A percentile compares a stretch with the other conserved stretches of the same genome.
Evolutionary conservation across 176 grass and related monocot genomes (phyloP).

Genomic region (Lolium rigidum): DNA sequence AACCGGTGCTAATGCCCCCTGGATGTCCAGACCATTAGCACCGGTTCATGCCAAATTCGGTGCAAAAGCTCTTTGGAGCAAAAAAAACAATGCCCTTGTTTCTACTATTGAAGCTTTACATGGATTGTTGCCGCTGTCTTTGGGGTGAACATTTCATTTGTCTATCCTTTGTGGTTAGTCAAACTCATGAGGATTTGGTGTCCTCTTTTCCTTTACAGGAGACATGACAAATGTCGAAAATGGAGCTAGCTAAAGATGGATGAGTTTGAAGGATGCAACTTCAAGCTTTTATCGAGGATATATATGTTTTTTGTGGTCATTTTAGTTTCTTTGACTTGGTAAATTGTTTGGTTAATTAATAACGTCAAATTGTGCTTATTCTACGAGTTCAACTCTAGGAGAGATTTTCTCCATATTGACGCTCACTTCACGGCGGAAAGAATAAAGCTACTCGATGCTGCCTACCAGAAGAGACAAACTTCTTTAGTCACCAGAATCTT

Average conservation of each 20-base stretch:
- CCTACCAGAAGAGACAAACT: neutral
- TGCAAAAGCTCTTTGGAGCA: no score
- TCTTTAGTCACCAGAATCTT: neutral
- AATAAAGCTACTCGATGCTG: neutral
- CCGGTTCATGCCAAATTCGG: no score
- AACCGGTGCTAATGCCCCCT: no score
- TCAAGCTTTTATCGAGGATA: neutral
- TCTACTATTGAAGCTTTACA: no score
- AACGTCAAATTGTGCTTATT: neutral
- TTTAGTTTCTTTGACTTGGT: neutral
- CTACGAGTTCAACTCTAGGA: neutral
- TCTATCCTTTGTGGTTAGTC: no score
- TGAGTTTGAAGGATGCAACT: neutral
- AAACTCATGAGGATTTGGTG: no score
- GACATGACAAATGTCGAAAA: neutral
- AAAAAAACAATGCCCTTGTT: no score
- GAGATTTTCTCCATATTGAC: neutral
- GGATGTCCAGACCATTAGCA: no score
- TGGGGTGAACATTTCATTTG: no score
- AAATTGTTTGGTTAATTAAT: neutral
- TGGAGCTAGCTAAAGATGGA: neutral
- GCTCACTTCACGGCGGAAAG: neutral
- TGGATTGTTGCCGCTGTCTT: no score
- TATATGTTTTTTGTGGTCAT: neutral
- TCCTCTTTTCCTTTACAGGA: no score